Evolutionary conservation across 257 asterid species (phyloP), one percentile per base, ranked within the genome.

Genomic region (Anisodus acutangulus): DNA sequence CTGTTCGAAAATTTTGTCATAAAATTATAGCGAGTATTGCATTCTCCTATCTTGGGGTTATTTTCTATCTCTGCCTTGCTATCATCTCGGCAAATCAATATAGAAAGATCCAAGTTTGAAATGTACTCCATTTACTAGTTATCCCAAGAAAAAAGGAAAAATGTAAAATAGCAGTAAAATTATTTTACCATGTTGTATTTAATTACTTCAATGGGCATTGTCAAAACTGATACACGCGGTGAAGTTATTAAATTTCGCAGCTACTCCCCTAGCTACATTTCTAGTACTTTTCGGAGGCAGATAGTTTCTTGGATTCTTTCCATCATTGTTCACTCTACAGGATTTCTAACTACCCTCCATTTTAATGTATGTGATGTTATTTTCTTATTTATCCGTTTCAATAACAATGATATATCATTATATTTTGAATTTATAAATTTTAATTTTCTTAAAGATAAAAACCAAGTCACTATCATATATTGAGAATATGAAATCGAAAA

Each of bases 1-100:
- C 88, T 54, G 91, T 94, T 31, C 78, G n/a, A 17, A 84, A 86
- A 60, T 94, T 89, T 86, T 94, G 98, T 82, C 31, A 76, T 70
- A 86, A 87, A 85, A 85, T 85, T 4, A 84, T 88, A 3, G 79
- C 83, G 1, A 90, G 95, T 15, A 3, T 88, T 0, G 35, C 26
- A 2, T 49, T 91, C 1, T 89, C 93, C 5, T 90, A 84, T 60
- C 1, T 88, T 0, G 80, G 90, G 35, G 41, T 89, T 37, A 9
- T 85, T 1, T 55, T 85, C 62, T 92, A 90, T 80, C 35, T 94
- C 3, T 8, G 86, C 53, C 94, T 94, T 54, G 82, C 94, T 0
- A 51, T 91, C 57, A 16, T 87, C 9, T 89, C 94, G 0, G 97
- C 95, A 0, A 57, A 90, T 84, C 88, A 62, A 79, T 91, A 95